phyloP scores from a whole-genome alignment of 768 basidiomycete species.

The Leccinum aurantiacum region DNA sequence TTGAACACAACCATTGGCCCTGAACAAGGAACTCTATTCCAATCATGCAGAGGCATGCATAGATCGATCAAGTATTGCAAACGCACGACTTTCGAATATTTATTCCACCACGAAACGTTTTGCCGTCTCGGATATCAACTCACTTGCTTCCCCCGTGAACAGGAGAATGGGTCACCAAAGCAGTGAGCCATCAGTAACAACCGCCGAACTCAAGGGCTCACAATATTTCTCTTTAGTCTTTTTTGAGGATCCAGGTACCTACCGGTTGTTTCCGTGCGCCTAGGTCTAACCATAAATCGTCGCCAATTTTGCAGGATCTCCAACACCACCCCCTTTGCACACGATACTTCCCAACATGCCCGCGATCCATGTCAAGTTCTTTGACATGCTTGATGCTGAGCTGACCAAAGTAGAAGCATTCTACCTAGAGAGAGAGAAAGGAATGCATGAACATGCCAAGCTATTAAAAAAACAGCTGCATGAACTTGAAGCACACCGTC shows the following conservation, averaged over 20 bases:
- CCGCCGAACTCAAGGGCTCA: background rate
- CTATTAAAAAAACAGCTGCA: conserved; percentile 65
- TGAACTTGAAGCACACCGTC: conserved; percentile 71
- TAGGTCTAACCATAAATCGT: background rate
- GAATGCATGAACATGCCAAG: conserved; percentile 49
- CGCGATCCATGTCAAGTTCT: conserved; percentile 66
- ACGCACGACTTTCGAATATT: background rate
- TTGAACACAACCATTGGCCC: background rate
- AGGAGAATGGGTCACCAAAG: conserved; percentile 3
- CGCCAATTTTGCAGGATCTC: conserved; percentile 10
- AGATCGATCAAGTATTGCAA: background rate
- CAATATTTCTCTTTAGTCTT: background rate
- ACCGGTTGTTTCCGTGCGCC: background rate
- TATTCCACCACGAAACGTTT: background rate
- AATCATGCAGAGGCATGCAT: conserved; percentile 8
- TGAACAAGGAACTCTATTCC: background rate
- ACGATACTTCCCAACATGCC: conserved; percentile 57
- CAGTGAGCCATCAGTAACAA: conserved; percentile 11
- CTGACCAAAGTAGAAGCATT: conserved; percentile 86
- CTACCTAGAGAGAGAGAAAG: conserved; percentile 68
- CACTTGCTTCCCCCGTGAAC: background rate
- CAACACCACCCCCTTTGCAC: conserved; percentile 37
- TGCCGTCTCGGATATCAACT: background rate
- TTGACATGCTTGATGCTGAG: conserved; percentile 73
- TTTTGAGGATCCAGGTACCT: conserved; percentile 20